Conservation (phyloP, 2,329 filamentous ascomycete genomes). For the Fusarium algeriense region DNA sequence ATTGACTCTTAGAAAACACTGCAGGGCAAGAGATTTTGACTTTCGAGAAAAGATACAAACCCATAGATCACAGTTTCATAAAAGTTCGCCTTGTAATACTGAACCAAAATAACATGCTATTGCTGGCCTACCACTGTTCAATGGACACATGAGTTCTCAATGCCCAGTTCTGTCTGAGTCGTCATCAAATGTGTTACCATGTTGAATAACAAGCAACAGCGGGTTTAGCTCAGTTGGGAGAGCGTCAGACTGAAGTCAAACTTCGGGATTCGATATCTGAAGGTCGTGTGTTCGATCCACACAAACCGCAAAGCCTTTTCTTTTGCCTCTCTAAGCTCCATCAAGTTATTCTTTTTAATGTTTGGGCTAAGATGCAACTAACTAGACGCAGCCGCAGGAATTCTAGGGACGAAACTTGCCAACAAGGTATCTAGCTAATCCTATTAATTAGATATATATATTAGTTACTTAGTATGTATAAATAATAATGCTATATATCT, state of each 20-base stretch:
- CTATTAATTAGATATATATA: no score
- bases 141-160: background rate
- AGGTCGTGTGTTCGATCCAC: conserved; percentile 51
- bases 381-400: background rate
- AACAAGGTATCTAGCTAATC: background rate
- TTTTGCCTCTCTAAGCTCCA: conserved; percentile 1
- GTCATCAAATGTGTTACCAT: accelerated
- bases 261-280: conserved; percentile 47
- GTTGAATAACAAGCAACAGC: conserved; percentile 20
- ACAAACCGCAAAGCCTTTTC: conserved; percentile 42
- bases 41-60: no score
- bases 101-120: background rate
- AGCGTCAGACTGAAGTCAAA: conserved; percentile 45
- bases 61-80: no score
- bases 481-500: background rate
- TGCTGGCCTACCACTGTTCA: background rate
- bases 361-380: background rate
- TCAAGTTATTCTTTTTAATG: background rate
- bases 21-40: background rate
- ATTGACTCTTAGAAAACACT: background rate
- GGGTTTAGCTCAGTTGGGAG: conserved; percentile 51
- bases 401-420: background rate
- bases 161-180: accelerated
- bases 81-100: background rate
- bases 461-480: no score